phyloP scores from a whole-genome alignment of 2,329 filamentous ascomycete species.

The Talaromyces sp. region DNA sequence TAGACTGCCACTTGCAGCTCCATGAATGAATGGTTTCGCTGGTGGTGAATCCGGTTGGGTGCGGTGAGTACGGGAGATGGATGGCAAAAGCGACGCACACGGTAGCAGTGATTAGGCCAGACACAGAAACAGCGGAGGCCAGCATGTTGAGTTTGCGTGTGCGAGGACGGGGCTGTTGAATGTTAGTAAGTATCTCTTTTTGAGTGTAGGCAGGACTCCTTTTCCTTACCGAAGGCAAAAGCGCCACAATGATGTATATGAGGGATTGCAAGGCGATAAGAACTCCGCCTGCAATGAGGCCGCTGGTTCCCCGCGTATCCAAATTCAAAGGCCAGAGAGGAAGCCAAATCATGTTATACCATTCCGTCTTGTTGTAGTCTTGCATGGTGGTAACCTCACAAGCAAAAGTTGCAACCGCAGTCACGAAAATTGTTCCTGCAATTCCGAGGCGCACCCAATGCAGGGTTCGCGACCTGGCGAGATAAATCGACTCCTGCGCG shows the following conservation, averaged over 20 bases:
- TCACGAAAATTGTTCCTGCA: constrained; percentile 23
- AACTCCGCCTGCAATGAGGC: constrained; percentile 30
- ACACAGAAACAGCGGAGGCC: constrained; percentile 26
- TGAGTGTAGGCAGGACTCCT: not conserved
- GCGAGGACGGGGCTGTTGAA: constrained; percentile 28
- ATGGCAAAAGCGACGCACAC: constrained; percentile 27
- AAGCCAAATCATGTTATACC: constrained; percentile 27
- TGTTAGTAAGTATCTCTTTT: not conserved
- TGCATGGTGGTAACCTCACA: constrained; percentile 34
- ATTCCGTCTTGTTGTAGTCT: constrained; percentile 32
- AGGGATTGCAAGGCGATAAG: constrained; percentile 28
- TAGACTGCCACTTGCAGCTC: constrained; percentile 35
- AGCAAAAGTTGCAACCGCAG: constrained; percentile 26
- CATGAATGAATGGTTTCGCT: constrained; percentile 36
- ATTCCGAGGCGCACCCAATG: constrained; percentile 30
- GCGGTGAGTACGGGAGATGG: constrained; percentile 24
- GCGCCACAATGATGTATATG: constrained; percentile 25
- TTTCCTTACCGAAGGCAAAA: constrained; percentile 30
- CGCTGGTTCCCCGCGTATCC: constrained; percentile 34
- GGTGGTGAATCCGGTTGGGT: constrained; percentile 22
- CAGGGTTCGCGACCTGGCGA: constrained; percentile 26
- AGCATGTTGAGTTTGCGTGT: constrained; percentile 29
- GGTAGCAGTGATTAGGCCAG: constrained; percentile 31
- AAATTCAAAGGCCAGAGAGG: constrained; percentile 38
- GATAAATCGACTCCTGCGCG: constrained; percentile 30